Evolutionary conservation across 225 moss, liverwort and hornwort genomes (phyloP), one percentile per base, ranked within the genome.

Genomic region (Antitrichia curtipendula): DNA sequence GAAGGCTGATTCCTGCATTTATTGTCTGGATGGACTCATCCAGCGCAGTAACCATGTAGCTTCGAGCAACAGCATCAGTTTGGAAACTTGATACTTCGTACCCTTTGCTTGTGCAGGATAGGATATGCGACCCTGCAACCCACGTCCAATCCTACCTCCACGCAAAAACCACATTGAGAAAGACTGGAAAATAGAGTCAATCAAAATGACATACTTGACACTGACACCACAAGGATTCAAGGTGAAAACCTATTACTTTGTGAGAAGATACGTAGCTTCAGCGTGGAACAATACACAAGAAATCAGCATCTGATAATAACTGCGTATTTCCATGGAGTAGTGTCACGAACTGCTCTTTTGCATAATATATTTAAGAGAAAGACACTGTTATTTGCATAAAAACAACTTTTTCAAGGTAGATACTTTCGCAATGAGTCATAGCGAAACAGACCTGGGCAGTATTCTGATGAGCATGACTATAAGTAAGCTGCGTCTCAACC

Each of bases 121-220:
- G 90, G 20, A 97, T 93, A 83, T 97, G 98, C 49, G 95, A 91
- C 54, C 97, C 97, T 66, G 95, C 95, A 56, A 95, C 96, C 98
- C 96, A 99, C 64, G 93, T 94, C 98, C 98, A 99, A 88, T 99
- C 96, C 97, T 99, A 94, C 80, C 54, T 52, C 87, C 90, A 88
- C 8, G n/a, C 71, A 85, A 82, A 34, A 82, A 85, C 32, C 84
- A 87, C 20, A 90, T 27, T 82, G 64, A 92, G 84, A 17, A 77
- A 79, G 71, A 84, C 34, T 66, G 31, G 24, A n/a, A 52, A 77
- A 56, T 28, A 61, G n/a, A 59, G 54, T 53, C 41, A 77, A 80
- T 69, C 66, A 83, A 69, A 78, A 66, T 83, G 62, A 29, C 43
- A 65, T 52, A 73, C 17, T 63, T 63, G 15, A 27, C 53, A 62